Conservation (phyloP, 2,329 filamentous ascomycete species). For the Fusarium metavorans region DNA sequence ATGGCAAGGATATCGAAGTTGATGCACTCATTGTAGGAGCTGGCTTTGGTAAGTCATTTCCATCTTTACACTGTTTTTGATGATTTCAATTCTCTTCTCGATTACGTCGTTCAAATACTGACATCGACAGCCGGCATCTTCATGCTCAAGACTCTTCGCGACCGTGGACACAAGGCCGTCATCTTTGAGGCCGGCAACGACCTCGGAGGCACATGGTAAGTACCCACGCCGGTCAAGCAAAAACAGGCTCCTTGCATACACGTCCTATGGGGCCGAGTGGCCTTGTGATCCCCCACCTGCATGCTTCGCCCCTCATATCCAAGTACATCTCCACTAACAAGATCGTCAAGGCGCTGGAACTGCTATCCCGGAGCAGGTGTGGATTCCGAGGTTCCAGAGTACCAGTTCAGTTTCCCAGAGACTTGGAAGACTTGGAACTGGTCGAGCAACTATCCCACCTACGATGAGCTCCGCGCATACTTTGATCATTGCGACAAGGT, state of each 20-base stretch:
- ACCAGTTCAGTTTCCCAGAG: conserved; percentile 65
- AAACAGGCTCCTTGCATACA: neutral
- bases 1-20: conserved; percentile 54
- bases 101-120: neutral
- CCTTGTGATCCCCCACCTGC: neutral
- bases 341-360: conserved; percentile 62
- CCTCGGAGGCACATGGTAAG: conserved; percentile 60
- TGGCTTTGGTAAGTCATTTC: conserved; percentile 53
- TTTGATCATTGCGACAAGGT: conserved; percentile 71
- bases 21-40: conserved; percentile 60
- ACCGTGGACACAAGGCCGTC: conserved; percentile 60
- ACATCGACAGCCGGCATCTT: conserved; percentile 58
- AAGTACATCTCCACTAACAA: neutral
- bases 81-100: neutral
- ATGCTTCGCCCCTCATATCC: neutral
- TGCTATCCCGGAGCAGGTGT: conserved; percentile 66
- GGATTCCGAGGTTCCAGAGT: conserved; percentile 66
- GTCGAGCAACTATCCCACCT: conserved; percentile 63
- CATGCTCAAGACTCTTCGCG: conserved; percentile 63
- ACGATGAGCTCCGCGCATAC: conserved; percentile 65
- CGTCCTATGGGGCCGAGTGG: neutral
- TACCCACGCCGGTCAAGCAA: neutral
- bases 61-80: neutral
- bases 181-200: conserved; percentile 66
- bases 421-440: conserved; percentile 69